Evolutionary conservation across 2,329 filamentous ascomycete species (phyloP), one percentile per base, ranked within the genome.

Genomic region (Exophiala lecanii-corni): DNA sequence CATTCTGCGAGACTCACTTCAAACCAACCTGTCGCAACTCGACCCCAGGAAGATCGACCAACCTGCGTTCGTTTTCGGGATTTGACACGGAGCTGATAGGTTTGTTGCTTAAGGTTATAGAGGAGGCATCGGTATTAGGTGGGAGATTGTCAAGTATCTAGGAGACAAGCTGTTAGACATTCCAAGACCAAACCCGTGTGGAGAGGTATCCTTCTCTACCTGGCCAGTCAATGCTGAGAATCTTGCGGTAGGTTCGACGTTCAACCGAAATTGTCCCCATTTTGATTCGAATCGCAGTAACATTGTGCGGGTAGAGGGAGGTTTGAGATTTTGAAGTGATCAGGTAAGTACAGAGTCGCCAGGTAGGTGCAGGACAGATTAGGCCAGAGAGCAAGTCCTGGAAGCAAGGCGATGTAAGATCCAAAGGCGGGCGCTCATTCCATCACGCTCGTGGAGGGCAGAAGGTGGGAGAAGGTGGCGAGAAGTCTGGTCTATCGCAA

Each of bases 251-350:
- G 82, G 78, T 56, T 89, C 82, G 55, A 94, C 78, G 39, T 75
- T 86, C 58, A 97, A 73, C 56, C 92, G 84, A 66, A 89, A 83
- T 74, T 92, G 92, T 70, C 92, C 92, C 70, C 96, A 89, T 53
- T 86, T 88, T 62, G 89, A 89, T 59, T 89, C 83, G 56, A 95
- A 86, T 65, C 89, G 81, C 43, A 96, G 73, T 60, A 95, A 75
- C 81, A 95, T 95, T 18, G 32, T 43, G 28, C 9, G 9, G 9
- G 32, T 16, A 18, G n/a, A n/a, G 30, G n/a, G 40, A 46, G 19
- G 39, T 31, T 5, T 12, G 21, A 9, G n/a, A 12, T 19, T n/a
- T 5, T 13, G 21, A 18, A 12, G 15, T 19, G 9, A n/a, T 9
- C 7, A 15, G 28, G 31, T 13, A 15, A 34, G 5, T n/a, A 17